phyloP scores from a whole-genome alignment of 495 filamentous ascomycete species.

The Tuber borchii region DNA sequence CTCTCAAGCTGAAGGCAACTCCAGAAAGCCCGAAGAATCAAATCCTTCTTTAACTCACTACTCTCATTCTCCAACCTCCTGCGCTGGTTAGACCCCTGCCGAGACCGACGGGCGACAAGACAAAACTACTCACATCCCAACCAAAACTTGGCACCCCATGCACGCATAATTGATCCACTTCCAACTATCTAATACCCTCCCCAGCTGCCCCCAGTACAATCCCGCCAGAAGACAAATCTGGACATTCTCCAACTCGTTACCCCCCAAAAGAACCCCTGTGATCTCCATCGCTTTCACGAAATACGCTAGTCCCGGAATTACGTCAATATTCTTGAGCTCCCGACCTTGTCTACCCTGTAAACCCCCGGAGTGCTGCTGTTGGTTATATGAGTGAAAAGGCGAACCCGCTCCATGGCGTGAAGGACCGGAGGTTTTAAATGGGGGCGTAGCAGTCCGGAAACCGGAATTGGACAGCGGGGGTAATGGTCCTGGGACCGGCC shows the following conservation, averaged over 20 bases:
- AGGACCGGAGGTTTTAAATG: constrained; percentile 33
- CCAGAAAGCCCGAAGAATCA: constrained; percentile 79
- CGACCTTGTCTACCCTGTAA: constrained; percentile 17
- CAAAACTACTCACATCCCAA: constrained; percentile 58
- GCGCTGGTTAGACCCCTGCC: background rate
- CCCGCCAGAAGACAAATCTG: constrained; percentile 83
- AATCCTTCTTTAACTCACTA: constrained; percentile 44
- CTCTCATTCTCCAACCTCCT: constrained; percentile 36
- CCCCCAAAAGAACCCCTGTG: constrained; percentile 71
- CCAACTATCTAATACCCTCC: constrained; percentile 81
- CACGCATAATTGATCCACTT: constrained; percentile 77
- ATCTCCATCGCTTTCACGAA: constrained; percentile 82
- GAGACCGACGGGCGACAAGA: background rate
- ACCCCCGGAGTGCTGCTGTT: constrained; percentile 13
- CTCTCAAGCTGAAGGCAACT: constrained; percentile 91
- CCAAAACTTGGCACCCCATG: constrained; percentile 65
- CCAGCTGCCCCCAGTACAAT: constrained; percentile 80
- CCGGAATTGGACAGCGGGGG: constrained; percentile 20
- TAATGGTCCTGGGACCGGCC: constrained; percentile 37
- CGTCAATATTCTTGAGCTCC: constrained; percentile 63
- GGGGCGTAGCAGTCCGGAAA: constrained; percentile 29
- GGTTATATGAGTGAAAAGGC: constrained; percentile 26
- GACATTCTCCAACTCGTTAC: constrained; percentile 70
- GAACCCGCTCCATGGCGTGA: constrained; percentile 32
- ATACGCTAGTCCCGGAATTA: constrained; percentile 81